A percentile compares a stretch with the other conserved stretches of the same genome.
Evolutionary conservation across 2,329 filamentous ascomycete genomes (phyloP).

Genomic region (Penicillium sp.): DNA sequence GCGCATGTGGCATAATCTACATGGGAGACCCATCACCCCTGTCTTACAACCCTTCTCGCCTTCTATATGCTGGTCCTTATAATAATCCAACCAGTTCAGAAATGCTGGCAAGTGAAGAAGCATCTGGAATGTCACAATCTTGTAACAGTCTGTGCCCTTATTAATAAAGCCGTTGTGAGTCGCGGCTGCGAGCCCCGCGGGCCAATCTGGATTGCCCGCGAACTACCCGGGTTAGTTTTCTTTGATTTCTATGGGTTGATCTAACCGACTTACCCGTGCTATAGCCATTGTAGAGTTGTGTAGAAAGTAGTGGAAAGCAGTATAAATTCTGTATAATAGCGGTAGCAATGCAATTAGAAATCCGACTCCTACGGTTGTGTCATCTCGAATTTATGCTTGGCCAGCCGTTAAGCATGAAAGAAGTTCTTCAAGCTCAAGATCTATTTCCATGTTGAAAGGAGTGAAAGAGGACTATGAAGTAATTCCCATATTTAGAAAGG

Average conservation of each 20-base stretch:
- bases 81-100: conserved; percentile 22
- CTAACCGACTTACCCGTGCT: background rate
- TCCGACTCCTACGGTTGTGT: background rate
- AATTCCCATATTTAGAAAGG: too few relatives aligned
- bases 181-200: background rate
- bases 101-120: conserved; percentile 28
- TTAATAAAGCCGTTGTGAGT: conserved; percentile 7
- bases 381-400: background rate
- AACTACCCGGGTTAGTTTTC: background rate
- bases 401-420: background rate
- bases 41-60: background rate
- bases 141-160: conserved; percentile 21
- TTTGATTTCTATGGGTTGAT: background rate
- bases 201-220: background rate
- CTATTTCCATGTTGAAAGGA: background rate
- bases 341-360: background rate
- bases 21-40: background rate
- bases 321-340: background rate
- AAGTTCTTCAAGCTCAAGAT: background rate
- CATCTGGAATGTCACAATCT: conserved; percentile 25
- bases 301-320: background rate
- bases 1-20: conserved; percentile 17
- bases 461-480: too few relatives aligned
- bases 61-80: conserved; percentile 1
- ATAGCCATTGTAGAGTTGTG: background rate